phyloP scores from a whole-genome alignment of 345 rosid genomes.

The Heritiera littoralis region DNA sequence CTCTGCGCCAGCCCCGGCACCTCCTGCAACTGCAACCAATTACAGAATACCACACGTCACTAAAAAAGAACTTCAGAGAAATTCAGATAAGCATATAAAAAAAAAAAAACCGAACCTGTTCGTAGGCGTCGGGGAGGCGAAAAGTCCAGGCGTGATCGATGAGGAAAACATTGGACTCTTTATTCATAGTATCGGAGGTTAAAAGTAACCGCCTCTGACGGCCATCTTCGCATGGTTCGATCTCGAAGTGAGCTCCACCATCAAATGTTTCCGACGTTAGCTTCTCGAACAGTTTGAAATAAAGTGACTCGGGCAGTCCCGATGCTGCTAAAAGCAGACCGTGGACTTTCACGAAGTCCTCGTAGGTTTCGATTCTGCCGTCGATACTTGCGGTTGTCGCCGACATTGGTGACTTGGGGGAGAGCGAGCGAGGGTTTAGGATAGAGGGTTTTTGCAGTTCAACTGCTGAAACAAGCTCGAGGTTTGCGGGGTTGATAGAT shows the following conservation, averaged over 20 bases:
- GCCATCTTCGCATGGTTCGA: conserved; percentile 63
- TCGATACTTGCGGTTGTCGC: not conserved
- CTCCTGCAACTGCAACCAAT: conserved; percentile 66
- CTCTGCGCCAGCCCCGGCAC: conserved; percentile 89
- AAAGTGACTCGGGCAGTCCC: conserved; percentile 73
- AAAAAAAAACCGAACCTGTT: conserved; percentile 45
- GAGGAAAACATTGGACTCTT: conserved; percentile 74
- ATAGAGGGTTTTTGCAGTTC: conserved; percentile 10
- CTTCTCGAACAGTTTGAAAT: conserved; percentile 66
- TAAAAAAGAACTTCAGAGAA: not conserved
- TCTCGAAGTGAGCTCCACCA: conserved; percentile 74
- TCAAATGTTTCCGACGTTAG: conserved; percentile 73
- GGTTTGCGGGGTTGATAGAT: not conserved
- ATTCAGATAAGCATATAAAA: not conserved
- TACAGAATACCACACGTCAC: not conserved
- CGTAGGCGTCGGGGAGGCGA: conserved; percentile 73
- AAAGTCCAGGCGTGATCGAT: conserved; percentile 97
- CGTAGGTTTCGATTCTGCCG: conserved; percentile 47
- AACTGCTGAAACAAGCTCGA: not conserved
- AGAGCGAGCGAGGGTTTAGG: not conserved
- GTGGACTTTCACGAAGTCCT: conserved; percentile 79
- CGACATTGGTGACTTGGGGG: not conserved
- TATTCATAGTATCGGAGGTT: conserved; percentile 56
- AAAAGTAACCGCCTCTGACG: conserved; percentile 71
- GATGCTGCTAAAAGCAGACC: conserved; percentile 80